Evolutionary conservation across 306 rosid genomes (phyloP).

Genomic region (Arachis hypogaea): DNA sequence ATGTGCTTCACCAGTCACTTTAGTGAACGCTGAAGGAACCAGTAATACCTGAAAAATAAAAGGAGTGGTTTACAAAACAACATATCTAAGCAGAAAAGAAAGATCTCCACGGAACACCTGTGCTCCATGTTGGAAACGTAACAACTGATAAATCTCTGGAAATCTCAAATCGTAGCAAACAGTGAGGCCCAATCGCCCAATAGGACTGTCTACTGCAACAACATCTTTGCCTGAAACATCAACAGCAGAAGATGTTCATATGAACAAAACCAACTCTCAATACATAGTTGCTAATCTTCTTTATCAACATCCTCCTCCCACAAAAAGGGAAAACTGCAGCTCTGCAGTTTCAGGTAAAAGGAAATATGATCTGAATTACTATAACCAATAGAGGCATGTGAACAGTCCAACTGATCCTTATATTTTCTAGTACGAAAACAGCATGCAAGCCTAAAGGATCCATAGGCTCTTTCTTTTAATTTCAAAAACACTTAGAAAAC

Average conservation of each 20-base stretch:
- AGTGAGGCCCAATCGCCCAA: constrained; percentile 87
- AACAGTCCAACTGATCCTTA: neutral
- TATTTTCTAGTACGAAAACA: constrained; percentile 9
- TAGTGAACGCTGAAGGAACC: constrained; percentile 92
- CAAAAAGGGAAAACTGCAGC: neutral
- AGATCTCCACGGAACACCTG: constrained; percentile 50
- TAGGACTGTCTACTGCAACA: constrained; percentile 83
- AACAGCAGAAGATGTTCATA: constrained; percentile 17
- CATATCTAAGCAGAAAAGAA: constrained; percentile 29
- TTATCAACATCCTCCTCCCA: neutral
- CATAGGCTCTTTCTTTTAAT: constrained; percentile 8
- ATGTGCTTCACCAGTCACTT: constrained; percentile 88
- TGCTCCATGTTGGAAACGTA: constrained; percentile 80
- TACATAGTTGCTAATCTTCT: constrained; percentile 19
- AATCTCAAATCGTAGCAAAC: constrained; percentile 98
- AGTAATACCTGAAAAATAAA: constrained; percentile 61
- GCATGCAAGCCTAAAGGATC: neutral
- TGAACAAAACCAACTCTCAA: constrained; percentile 22
- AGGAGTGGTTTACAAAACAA: constrained; percentile 38
- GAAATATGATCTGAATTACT: constrained; percentile 23
- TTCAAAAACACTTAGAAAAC: neutral
- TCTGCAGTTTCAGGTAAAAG: constrained; percentile 20
- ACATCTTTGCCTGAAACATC: constrained; percentile 68
- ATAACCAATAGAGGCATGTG: neutral
- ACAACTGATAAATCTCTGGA: constrained; percentile 81